These are phyloP conservation scores for Xylaria cubensis DNA, from an alignment of 495 filamentous ascomycete genomes.

Conservation along the genomic window DNA sequence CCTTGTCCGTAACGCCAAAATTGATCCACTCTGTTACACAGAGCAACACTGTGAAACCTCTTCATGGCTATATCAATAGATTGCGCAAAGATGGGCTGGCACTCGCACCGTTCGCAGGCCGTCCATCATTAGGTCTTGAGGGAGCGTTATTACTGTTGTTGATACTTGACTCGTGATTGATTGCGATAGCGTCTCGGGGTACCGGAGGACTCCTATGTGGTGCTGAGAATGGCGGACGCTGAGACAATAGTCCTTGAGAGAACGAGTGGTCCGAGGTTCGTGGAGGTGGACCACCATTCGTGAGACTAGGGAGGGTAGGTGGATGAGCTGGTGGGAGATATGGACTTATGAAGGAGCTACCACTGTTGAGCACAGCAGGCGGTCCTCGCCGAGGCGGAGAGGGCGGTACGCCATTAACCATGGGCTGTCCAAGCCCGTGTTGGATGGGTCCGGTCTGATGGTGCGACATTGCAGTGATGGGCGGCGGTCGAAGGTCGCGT, in stretches of 20 bases:
- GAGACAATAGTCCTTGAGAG: conserved; percentile 44
- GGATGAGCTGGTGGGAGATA: conserved; percentile 44
- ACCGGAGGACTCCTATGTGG: conserved; percentile 47
- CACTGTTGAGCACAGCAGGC: conserved; percentile 31
- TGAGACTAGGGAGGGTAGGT: conserved; percentile 45
- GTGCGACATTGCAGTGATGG: conserved; percentile 46
- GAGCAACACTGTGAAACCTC: conserved; percentile 29
- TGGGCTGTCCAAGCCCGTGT: conserved; percentile 50
- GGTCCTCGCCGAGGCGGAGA: conserved; percentile 47
- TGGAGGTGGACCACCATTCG: conserved; percentile 43
- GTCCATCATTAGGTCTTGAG: conserved; percentile 45
- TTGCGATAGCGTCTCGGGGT: conserved; percentile 37
- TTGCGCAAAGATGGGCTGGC: conserved; percentile 80
- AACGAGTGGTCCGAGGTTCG: conserved; percentile 42
- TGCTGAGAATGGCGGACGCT: conserved; percentile 39
- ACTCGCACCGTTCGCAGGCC: conserved; percentile 67
- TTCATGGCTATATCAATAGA: conserved; percentile 53
- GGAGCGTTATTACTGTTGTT: conserved; percentile 28
- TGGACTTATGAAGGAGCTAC: conserved; percentile 30
- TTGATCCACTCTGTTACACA: conserved; percentile 31
- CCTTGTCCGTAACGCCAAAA: conserved; percentile 28
- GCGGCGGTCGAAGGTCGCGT: conserved; percentile 50
- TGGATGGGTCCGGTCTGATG: conserved; percentile 43
- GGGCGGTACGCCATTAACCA: conserved; percentile 47
- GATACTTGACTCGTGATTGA: conserved; percentile 43